Base-by-base conservation (phyloP, 768 basidiomycete genomes). In the Rhodocollybia butyracea region DNA sequence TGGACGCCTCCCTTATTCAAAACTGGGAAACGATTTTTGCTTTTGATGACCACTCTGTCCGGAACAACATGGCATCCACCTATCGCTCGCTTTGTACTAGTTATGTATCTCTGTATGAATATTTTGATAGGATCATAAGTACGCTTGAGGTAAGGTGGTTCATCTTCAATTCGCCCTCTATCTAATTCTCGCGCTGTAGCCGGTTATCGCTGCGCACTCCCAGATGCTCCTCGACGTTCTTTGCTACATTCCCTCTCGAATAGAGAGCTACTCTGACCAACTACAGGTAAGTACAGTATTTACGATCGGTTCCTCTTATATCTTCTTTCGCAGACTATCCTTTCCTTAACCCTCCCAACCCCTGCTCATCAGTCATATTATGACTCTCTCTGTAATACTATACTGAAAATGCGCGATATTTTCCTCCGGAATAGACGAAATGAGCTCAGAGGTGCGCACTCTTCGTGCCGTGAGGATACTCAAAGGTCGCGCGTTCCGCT, bases 71-170 rank as follows among this genome's bases (percentile, higher is more conserved):
- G 19, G 64, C 68, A 2, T 62, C 63, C 19, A 68, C 72, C 5
- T 76, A 76, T 48, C 68, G 70, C n/a, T 67, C 70, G 0, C 61
- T 73, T 29, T 72, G 71, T 54, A 66, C 68, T 11, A 70, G 70
- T 54, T 72, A 69, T 55, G 54, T 71, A 12, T 60, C 60, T 10
- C 59, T 75, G 17, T 56, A 59, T 34, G 59, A 64, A 19, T 66
- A 68, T 54, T 46, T 74, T 30, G 64, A 68, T 26, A 36, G 47
- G 8, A 42, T 51, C 29, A 47, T 57, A 24, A 42, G 60, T 17
- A 56, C 56, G 8, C 60, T 63, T 15, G 54, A 70, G 46, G 69
- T 67, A 59, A 22, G 58, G 34, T 38, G 32, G 24, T 40, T 26
- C n/a, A 32, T 17, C 34, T 55, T 29, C 17, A 26, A 31, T 48